These are phyloP conservation scores for Cladophialophora immunda DNA, from an alignment of 2,329 filamentous ascomycete species.

Conservation along the genomic window DNA sequence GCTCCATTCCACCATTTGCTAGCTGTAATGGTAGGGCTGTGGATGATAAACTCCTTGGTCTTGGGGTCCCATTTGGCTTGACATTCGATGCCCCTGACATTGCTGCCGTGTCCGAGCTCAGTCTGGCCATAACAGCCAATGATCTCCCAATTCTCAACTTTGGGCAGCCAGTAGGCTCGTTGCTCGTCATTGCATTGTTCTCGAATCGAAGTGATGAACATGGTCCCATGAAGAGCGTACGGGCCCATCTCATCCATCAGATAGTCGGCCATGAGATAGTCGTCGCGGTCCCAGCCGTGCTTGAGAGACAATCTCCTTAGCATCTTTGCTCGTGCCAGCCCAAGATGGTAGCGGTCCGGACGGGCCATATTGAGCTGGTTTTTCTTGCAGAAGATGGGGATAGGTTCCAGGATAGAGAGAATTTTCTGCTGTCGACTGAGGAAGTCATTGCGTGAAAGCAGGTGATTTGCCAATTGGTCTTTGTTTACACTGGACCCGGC, in stretches of 20 bases:
- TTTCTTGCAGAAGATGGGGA: constrained; percentile 60
- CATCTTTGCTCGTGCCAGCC: constrained; percentile 61
- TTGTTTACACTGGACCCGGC: constrained; percentile 54
- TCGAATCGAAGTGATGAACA: constrained; percentile 62
- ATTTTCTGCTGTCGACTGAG: constrained; percentile 58
- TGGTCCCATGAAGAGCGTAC: constrained; percentile 59
- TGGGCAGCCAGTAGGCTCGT: constrained; percentile 59
- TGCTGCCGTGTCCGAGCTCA: constrained; percentile 63
- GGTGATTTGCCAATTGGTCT: constrained; percentile 56
- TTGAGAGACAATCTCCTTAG: constrained; percentile 57
- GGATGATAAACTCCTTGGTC: constrained; percentile 58
- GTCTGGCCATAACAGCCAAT: constrained; percentile 63
- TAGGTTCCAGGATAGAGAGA: constrained; percentile 54
- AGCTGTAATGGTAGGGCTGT: constrained; percentile 61
- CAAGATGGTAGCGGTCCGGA: constrained; percentile 62
- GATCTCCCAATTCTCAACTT: constrained; percentile 59
- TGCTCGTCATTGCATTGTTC: constrained; percentile 61
- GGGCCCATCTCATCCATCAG: constrained; percentile 63
- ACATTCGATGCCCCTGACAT: constrained; percentile 60
- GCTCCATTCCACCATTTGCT: constrained; percentile 66
- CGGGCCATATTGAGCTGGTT: constrained; percentile 61
- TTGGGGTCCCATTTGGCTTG: constrained; percentile 57
- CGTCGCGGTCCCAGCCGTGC: constrained; percentile 59
- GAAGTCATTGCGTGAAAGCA: constrained; percentile 59
- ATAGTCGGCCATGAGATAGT: constrained; percentile 62